These are phyloP conservation scores for Protomyces lactucae-debilis DNA, from an alignment of 1,139 yeast species.

Conservation along the genomic window DNA sequence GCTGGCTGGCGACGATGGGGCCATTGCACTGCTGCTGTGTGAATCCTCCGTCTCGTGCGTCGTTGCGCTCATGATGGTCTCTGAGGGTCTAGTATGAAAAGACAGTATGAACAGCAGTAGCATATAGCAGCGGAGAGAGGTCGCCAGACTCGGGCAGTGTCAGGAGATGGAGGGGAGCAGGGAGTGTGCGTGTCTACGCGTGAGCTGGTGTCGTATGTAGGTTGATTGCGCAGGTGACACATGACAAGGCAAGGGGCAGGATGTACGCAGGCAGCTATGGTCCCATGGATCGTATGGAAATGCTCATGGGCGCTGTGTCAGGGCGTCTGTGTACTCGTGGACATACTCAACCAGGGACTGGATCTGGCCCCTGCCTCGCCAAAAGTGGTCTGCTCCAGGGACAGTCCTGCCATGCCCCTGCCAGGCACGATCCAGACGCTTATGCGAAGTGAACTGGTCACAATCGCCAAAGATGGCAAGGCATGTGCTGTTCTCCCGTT, in stretches of 20 bases:
- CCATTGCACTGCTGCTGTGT: background rate
- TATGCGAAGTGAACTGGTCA: conserved; percentile 6
- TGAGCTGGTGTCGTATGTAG: too few relatives aligned
- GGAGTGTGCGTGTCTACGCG: too few relatives aligned
- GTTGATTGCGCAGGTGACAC: too few relatives aligned
- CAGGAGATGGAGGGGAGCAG: too few relatives aligned
- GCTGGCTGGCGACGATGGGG: background rate
- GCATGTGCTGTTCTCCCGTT: background rate
- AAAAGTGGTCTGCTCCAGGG: conserved; percentile 15
- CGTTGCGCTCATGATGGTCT: background rate
- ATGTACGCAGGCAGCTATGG: too few relatives aligned
- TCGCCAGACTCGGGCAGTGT: too few relatives aligned
- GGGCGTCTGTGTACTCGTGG: background rate
- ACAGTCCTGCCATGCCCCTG: background rate
- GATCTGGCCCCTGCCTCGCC: conserved; percentile 1
- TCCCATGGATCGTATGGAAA: too few relatives aligned
- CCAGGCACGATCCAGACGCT: conserved; percentile 8
- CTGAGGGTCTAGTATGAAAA: too few relatives aligned
- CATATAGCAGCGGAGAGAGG: too few relatives aligned
- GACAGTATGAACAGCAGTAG: too few relatives aligned
- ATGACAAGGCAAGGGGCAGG: too few relatives aligned
- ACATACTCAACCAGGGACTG: background rate
- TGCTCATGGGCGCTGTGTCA: too few relatives aligned
- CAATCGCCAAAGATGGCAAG: conserved; percentile 9
- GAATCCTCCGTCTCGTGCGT: background rate